phyloP scores from a whole-genome alignment of 2,329 filamentous ascomycete species.

The Penicillium hesseltinei region DNA sequence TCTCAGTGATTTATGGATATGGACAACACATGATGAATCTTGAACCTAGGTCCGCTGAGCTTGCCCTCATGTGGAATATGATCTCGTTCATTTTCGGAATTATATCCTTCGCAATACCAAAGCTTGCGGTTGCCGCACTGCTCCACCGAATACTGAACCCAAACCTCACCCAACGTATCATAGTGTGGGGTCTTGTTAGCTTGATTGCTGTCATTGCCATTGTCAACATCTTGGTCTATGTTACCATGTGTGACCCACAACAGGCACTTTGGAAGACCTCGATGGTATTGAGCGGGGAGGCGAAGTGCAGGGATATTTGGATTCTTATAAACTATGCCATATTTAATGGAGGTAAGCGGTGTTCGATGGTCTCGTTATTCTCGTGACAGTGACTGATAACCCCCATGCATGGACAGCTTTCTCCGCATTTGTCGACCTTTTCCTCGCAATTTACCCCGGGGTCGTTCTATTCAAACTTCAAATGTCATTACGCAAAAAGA shows the following conservation, averaged over 20 bases:
- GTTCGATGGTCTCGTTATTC: not conserved
- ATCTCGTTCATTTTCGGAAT: conserved; percentile 27
- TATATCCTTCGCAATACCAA: conserved; percentile 25
- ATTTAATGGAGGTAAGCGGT: conserved; percentile 38
- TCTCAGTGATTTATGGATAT: conserved; percentile 40
- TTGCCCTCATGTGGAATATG: conserved; percentile 21
- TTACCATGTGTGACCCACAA: conserved; percentile 42
- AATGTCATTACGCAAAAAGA: conserved; percentile 27
- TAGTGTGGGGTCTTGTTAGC: conserved; percentile 26
- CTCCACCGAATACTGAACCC: conserved; percentile 25
- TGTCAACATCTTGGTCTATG: conserved; percentile 38
- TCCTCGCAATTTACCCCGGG: conserved; percentile 28
- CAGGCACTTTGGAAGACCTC: conserved; percentile 38
- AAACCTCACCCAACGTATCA: conserved; percentile 5
- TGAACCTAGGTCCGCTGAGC: conserved; percentile 15
- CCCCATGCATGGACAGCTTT: conserved; percentile 12
- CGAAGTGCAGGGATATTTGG: conserved; percentile 33
- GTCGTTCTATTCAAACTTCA: conserved; percentile 29
- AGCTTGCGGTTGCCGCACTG: conserved; percentile 25
- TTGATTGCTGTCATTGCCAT: conserved; percentile 31
- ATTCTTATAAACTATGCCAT: conserved; percentile 41
- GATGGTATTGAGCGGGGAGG: conserved; percentile 19
- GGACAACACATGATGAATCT: conserved; percentile 40
- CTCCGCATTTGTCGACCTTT: conserved; percentile 31
- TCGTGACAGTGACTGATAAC: too few relatives aligned